Base-by-base conservation (phyloP, 2,329 filamentous ascomycete species). In the Xylariaceae sp. region DNA sequence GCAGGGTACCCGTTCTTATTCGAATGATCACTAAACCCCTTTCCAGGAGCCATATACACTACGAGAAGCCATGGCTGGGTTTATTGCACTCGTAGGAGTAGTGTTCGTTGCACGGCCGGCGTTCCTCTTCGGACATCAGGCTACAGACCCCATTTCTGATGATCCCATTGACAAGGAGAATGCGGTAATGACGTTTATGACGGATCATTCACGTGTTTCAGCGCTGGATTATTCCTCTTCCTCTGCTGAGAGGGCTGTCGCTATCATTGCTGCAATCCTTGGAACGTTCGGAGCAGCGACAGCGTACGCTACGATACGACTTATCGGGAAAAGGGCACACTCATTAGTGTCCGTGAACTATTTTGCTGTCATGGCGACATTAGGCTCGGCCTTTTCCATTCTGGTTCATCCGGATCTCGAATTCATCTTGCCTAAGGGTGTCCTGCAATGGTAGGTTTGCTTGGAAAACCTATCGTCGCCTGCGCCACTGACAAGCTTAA, bases 271-370 rank as follows among this genome's bases (percentile, higher is more conserved):
- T 2, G 86, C 88, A 0, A 77, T 93, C 49, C 57, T 91, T 0
- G 90, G 90, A 0, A 87, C 92, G 0, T 70, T 90, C 1, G 88
- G 87, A 2, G 82, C 87, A 0, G 85, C 89, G 0, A 80, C 81
- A 0, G 89, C 90, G 1, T 91, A 87, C 65, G 89, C 85, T 0
- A 87, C 84, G 0, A 91, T 95, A 56, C 81, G 89, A 7, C 84
- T 89, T 67, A 91, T 93, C 56, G 90, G 90, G 1, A 84, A 85
- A 62, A 79, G 89, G 19, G 87, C 88, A 0, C 90, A 93, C 68
- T 86, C 90, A 0, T 81, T 95, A 16, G 83, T 93, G 42, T 87
- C 82, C 26, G 89, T 93, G 7, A 92, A 89, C 60, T 93, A 93
- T 71, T 93, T 93, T 69, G 86, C 87, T 1, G 75, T 76, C 0